These are phyloP conservation scores for Colletotrichum tabaci DNA, from an alignment of 2,329 filamentous ascomycete genomes.

Conservation along the genomic window DNA sequence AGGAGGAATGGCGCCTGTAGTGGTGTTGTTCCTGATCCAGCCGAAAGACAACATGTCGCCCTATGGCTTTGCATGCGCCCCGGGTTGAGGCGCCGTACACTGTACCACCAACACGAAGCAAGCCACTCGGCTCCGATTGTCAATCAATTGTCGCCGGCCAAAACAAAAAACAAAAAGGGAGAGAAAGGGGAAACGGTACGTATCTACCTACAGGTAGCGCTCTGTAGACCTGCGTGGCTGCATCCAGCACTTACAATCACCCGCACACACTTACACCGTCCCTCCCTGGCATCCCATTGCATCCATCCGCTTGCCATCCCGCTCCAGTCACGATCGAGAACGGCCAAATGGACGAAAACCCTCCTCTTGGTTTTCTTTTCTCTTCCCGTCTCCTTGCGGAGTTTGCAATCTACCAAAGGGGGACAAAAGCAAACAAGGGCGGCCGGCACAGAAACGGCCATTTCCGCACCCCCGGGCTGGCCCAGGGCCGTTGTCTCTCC, in stretches of 20 bases:
- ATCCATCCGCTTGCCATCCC: constrained; percentile 35
- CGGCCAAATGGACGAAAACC: constrained; percentile 10
- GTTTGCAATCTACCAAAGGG: constrained; percentile 17
- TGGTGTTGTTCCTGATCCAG: constrained; percentile 3
- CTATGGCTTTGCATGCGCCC: not conserved
- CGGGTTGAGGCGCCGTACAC: constrained; percentile 1
- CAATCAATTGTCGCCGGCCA: not conserved
- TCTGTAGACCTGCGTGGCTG: constrained; percentile 21
- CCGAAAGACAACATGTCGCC: not conserved
- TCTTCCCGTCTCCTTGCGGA: no score
- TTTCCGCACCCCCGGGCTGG: constrained; percentile 7
- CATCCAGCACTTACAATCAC: constrained; percentile 23
- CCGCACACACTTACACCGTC: not conserved
- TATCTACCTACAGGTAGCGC: not conserved
- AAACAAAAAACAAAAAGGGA: not conserved
- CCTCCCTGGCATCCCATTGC: constrained; percentile 33
- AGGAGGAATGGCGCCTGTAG: not conserved
- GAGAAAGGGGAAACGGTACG: not conserved
- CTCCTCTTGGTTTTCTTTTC: not conserved
- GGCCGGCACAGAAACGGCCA: constrained; percentile 13
- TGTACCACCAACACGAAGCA: constrained; percentile 14
- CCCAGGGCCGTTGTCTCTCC: constrained; percentile 4
- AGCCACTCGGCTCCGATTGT: constrained; percentile 7
- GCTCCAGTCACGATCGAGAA: constrained; percentile 33
- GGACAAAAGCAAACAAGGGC: constrained; percentile 24